Base-by-base conservation (phyloP, 2,329 filamentous ascomycete species). In the Neoarthrinium moseri region DNA sequence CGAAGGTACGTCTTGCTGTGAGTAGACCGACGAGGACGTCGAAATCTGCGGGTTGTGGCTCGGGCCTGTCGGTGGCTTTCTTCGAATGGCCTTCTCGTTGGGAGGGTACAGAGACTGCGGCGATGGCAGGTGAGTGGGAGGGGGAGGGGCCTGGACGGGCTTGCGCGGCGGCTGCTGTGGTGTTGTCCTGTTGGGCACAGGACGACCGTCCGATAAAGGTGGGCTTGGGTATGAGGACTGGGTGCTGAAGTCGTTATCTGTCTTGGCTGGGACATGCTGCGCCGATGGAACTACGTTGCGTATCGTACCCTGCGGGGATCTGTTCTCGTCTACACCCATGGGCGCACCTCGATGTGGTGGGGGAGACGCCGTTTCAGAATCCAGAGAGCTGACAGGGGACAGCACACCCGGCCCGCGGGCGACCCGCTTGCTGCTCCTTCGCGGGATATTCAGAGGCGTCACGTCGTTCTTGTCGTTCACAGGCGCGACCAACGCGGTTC, bases 401-500 rank as follows among this genome's bases (percentile, higher is more conserved):
- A 61, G 49, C 43, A 51, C 50, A 47, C 46, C 51, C 23, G 48
- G 26, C 40, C 50, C 51, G 54, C 54, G 55, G 35, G 53, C 59
- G 42, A 56, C 57, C 27, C 70, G 68, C 56, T 71, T 78, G 57
- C 65, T 72, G 56, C 65, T 75, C 60, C 72, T 80, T 33, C 69
- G 69, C 13, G 77, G 75, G 45, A 86, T 69, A 49, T 68, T 75
- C 33, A 86, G 65, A n/a, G 82, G 79, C 47, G 76, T 67, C 12
- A 75, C 77, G 48, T 72, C 68, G 33, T 69, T 69, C 27, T 80
- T 79, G 59, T 89, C 84, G 57, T 72, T 76, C 29, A 89, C 76
- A 4, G 86, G 83, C 35, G 77, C 75, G 26, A 87, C 77, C 46
- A 89, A 73, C 27, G 78, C 72, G 33, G 76, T 75, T 52, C 87